These are phyloP conservation scores for Fraxinus cuspidata DNA, from an alignment of 257 asterid species.

Conservation along the genomic window DNA sequence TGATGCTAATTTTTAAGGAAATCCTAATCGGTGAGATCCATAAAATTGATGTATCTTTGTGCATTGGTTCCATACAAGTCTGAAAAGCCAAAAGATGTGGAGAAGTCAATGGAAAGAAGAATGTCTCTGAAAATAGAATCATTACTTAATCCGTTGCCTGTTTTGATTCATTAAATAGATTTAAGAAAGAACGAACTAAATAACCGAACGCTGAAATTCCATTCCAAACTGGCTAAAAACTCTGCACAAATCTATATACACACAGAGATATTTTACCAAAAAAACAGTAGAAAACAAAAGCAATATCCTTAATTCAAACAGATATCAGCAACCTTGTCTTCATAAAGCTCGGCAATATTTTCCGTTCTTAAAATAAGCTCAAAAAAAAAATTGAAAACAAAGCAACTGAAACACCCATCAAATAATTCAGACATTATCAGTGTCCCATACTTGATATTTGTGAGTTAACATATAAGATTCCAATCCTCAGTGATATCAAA, in stretches of 20 bases:
- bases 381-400: neutral
- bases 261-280: neutral
- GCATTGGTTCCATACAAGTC: neutral
- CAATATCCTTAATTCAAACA: neutral
- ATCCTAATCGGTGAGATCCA: neutral
- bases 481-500: neutral
- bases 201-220: neutral
- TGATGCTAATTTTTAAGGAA: neutral
- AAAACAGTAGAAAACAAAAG: neutral
- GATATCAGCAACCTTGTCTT: neutral
- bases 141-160: neutral
- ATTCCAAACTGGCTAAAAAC: neutral
- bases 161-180: neutral
- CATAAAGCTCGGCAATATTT: neutral
- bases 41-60: neutral
- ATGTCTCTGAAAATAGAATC: neutral
- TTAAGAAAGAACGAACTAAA: neutral
- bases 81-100: too few species aligned
- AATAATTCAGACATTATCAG: slow-evolving; percentile 19
- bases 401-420: slow-evolving; percentile 4
- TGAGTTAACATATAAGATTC: neutral
- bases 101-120: too few species aligned
- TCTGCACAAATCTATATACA: neutral
- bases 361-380: neutral
- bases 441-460: neutral